Percentiles rank a stretch among this genome's conserved stretches.
Evolutionary conservation across 257 asterid species (phyloP).

Genomic region (Solanum appendiculatum): DNA sequence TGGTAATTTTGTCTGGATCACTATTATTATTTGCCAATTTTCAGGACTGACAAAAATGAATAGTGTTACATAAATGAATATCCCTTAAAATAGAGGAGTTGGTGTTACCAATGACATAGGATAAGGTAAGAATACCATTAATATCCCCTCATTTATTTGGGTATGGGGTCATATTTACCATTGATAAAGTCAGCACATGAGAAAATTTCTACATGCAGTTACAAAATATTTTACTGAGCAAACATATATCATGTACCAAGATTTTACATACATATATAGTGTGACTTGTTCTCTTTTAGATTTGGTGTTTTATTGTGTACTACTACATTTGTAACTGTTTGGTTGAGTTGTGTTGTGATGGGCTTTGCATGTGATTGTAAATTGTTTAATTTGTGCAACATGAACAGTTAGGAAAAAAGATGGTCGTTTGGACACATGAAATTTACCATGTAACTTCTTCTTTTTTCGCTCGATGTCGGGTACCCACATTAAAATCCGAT

Average conservation of each 20-base stretch:
- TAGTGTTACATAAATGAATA: not conserved
- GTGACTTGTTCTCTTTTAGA: not conserved
- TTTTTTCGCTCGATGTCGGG: no score
- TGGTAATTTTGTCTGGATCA: not conserved
- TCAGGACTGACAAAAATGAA: not conserved
- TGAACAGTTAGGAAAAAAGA: not conserved
- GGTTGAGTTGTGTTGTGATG: not conserved
- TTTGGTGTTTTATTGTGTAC: not conserved
- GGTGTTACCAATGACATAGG: conserved; percentile 11
- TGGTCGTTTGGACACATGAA: not conserved
- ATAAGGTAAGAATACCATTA: conserved; percentile 3
- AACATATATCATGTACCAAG: not conserved
- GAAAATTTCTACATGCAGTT: not conserved
- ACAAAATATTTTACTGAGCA: not conserved
- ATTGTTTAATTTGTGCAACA: not conserved
- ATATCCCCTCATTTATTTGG: not conserved
- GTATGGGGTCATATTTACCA: not conserved
- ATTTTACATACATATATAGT: not conserved
- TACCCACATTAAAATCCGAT: no score
- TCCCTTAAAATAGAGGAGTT: not conserved
- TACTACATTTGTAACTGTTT: not conserved
- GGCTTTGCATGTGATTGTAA: not conserved
- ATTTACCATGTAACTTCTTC: no score
- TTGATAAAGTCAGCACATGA: not conserved
- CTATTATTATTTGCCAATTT: not conserved